A percentile compares a stretch with the other conserved stretches of the same genome.
phyloP scores from a whole-genome alignment of 23 red algal genomes.

The Rhodosorus marinus region DNA sequence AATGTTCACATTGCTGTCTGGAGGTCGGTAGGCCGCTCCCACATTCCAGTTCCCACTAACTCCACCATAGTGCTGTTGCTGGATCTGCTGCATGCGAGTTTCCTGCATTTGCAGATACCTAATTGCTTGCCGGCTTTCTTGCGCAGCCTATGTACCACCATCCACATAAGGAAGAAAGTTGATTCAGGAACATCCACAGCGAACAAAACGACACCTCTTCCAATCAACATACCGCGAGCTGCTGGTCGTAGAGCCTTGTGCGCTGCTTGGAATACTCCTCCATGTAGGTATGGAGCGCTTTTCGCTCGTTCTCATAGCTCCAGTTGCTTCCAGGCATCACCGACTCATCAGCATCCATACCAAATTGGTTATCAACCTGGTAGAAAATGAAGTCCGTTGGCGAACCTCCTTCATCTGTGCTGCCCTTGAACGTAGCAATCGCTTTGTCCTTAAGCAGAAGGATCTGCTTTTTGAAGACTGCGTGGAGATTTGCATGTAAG shows the following conservation, averaged over 20 bases:
- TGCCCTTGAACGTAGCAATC: conserved; percentile 44
- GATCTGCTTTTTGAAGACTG: conserved; percentile 6
- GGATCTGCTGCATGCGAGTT: conserved; percentile 77
- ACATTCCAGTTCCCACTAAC: conserved; percentile 87
- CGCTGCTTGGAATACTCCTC: conserved; percentile 52
- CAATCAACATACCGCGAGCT: too few species aligned
- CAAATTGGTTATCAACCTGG: not conserved
- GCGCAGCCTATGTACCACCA: too few species aligned
- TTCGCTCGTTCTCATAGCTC: conserved; percentile 50
- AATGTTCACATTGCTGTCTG: conserved; percentile 91
- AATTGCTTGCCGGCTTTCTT: conserved; percentile 60
- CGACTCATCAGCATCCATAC: conserved; percentile 11
- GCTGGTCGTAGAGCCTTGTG: conserved; percentile 36
- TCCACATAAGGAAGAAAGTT: too few species aligned
- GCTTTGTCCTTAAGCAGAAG: conserved; percentile 30
- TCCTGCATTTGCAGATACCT: conserved; percentile 93
- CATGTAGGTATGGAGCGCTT: conserved; percentile 68
- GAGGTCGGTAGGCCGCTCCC: conserved; percentile 90
- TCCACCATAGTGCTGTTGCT: conserved; percentile 62
- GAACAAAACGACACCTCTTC: too few species aligned
- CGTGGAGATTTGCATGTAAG: not conserved
- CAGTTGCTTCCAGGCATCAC: conserved; percentile 40
- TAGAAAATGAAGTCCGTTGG: conserved; percentile 65
- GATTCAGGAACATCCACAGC: too few species aligned
- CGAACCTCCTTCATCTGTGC: conserved; percentile 30